Evolutionary conservation across 495 filamentous ascomycete species (phyloP).

Genomic region (Penicillium flavigenum): DNA sequence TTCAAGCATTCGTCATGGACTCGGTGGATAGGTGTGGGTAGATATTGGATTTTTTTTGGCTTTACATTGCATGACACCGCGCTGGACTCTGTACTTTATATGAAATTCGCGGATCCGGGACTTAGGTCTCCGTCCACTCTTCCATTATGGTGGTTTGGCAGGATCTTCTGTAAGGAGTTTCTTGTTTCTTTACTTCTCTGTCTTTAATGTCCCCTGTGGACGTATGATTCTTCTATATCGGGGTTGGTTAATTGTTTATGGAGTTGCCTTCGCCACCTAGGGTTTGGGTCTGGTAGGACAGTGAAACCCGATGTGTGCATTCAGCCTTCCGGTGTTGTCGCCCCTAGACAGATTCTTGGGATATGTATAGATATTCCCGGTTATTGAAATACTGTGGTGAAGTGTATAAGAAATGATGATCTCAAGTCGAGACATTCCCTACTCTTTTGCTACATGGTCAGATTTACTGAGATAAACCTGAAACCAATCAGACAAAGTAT

Average conservation of each 20-base stretch:
- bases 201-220: constrained; percentile 3
- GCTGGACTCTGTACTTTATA: constrained; percentile 38
- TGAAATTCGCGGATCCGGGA: constrained; percentile 25
- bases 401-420: background rate
- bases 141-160: constrained; percentile 6
- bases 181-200: constrained; percentile 12
- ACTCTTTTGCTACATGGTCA: background rate
- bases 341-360: background rate
- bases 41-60: constrained; percentile 31
- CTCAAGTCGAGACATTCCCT: background rate
- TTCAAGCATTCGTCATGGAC: constrained; percentile 16
- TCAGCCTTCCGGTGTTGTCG: background rate
- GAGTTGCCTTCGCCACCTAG: background rate
- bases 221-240: constrained; percentile 2
- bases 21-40: constrained; percentile 28
- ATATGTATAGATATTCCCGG: background rate
- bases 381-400: background rate
- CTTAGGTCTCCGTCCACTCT: constrained; percentile 12
- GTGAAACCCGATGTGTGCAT: background rate
- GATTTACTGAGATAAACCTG: background rate
- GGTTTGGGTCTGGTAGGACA: background rate
- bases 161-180: constrained; percentile 14
- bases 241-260: constrained; percentile 3
- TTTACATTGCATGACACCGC: constrained; percentile 36
- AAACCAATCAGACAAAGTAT: background rate